Conservation (phyloP, 1,284 basidiomycete genomes). For the Stereum hirsutum region DNA sequence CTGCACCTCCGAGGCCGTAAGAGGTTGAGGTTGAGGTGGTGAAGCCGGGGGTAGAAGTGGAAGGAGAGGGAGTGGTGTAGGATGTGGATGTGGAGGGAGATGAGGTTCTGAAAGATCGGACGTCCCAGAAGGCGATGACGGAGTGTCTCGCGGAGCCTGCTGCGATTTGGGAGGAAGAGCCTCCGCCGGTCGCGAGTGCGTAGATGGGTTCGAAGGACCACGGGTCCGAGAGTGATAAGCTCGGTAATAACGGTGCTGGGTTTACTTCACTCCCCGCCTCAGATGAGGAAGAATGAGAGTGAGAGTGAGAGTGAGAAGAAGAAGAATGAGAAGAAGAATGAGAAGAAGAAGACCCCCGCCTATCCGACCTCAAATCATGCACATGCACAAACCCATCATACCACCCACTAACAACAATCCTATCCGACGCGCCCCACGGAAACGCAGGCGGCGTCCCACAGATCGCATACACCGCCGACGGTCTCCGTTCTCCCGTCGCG, state of each 20-base stretch:
- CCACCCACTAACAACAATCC: slow-evolving; percentile 72
- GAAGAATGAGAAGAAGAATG: too few species aligned
- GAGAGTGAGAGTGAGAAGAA: too few species aligned
- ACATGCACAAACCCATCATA: slow-evolving; percentile 63
- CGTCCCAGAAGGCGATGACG: slow-evolving; percentile 71
- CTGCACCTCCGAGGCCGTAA: too few species aligned
- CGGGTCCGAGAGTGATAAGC: slow-evolving; percentile 51
- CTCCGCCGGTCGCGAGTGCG: slow-evolving; percentile 59
- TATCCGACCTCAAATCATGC: slow-evolving; percentile 54
- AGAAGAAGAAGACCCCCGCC: slow-evolving; percentile 14
- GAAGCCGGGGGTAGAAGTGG: too few species aligned
- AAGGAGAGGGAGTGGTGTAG: too few species aligned
- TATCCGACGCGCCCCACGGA: slow-evolving; percentile 58
- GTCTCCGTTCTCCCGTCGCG: slow-evolving; percentile 19
- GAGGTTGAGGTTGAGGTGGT: too few species aligned
- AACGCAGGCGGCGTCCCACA: slow-evolving; percentile 46
- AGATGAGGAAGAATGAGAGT: too few species aligned
- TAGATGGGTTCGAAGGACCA: slow-evolving; percentile 68
- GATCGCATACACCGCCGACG: slow-evolving; percentile 63
- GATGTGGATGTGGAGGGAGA: too few species aligned
- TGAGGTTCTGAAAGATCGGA: slow-evolving; percentile 40
- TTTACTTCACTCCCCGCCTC: too few species aligned
- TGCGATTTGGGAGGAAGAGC: slow-evolving; percentile 50
- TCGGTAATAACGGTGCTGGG: slow-evolving; percentile 34
- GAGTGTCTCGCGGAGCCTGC: slow-evolving; percentile 68